phyloP scores from a whole-genome alignment of 306 rosid species.

The Rosa multiflora region DNA sequence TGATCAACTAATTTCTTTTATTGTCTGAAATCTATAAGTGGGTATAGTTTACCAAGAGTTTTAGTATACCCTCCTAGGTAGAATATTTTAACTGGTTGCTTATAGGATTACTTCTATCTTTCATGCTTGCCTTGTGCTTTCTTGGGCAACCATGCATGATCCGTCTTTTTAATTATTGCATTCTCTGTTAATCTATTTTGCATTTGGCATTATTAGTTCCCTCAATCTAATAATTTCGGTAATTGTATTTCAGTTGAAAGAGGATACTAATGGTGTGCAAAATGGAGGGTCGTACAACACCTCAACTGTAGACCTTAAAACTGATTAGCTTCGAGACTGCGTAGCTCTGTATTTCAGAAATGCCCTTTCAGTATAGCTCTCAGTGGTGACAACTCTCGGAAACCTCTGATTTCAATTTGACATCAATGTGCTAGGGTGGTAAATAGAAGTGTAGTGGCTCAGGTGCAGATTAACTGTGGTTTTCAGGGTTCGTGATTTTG shows the following conservation, averaged over 20 bases:
- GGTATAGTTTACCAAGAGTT: not conserved
- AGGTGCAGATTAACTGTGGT: conserved; percentile 31
- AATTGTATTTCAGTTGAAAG: conserved; percentile 62
- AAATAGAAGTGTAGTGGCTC: conserved; percentile 37
- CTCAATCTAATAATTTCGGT: conserved; percentile 18
- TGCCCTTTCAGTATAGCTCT: conserved; percentile 23
- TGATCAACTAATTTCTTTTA: not conserved
- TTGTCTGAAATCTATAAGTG: not conserved
- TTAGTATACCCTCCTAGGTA: not conserved
- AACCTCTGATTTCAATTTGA: conserved; percentile 33
- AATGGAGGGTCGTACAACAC: conserved; percentile 45
- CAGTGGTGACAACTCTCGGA: conserved; percentile 23
- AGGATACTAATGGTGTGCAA: conserved; percentile 49
- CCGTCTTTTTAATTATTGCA: not conserved
- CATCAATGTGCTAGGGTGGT: conserved; percentile 25
- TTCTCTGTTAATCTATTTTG: not conserved
- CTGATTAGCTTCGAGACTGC: conserved; percentile 36
- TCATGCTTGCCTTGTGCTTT: not conserved
- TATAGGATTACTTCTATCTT: not conserved
- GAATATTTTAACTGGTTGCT: not conserved
- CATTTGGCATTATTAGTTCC: conserved; percentile 5
- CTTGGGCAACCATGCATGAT: not conserved
- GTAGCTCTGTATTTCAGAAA: conserved; percentile 21
- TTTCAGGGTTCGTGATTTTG: conserved; percentile 25
- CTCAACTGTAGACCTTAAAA: conserved; percentile 42